phyloP scores from a whole-genome alignment of 805 yeast genomes.

The Ogataea neopini region DNA sequence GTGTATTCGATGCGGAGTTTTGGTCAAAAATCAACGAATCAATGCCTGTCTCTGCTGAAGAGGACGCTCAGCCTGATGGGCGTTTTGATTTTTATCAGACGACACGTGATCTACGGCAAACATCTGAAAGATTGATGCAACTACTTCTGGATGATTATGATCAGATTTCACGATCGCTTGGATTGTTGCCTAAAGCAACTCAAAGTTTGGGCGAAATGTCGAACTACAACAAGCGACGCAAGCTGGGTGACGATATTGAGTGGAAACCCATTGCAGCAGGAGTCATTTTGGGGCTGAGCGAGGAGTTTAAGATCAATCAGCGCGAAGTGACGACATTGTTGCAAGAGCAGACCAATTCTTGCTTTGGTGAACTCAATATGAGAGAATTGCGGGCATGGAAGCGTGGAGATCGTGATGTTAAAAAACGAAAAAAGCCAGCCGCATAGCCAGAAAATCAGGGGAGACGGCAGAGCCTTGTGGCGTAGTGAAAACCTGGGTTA shows the following conservation, averaged over 20 bases:
- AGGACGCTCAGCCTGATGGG: conserved; percentile 16
- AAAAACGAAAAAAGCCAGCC: conserved; percentile 11
- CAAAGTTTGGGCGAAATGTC: conserved; percentile 7
- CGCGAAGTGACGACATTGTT: conserved; percentile 21
- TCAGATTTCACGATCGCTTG: conserved; percentile 8
- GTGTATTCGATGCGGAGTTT: conserved; percentile 14
- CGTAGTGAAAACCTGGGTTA: too few species aligned
- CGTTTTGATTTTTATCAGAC: conserved; percentile 15
- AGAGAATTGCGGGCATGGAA: conserved; percentile 29
- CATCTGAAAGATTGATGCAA: conserved; percentile 14
- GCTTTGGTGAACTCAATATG: conserved; percentile 30
- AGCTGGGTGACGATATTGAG: conserved; percentile 28
- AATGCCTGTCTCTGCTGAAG: conserved; percentile 16
- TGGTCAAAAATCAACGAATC: conserved; percentile 17
- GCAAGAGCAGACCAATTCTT: conserved; percentile 16
- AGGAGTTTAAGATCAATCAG: conserved; percentile 23
- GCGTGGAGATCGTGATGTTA: conserved; percentile 20
- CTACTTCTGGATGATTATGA: conserved; percentile 19
- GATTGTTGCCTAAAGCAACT: conserved; percentile 1
- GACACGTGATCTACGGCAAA: conserved; percentile 10
- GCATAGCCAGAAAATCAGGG: neutral
- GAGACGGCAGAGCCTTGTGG: too few species aligned
- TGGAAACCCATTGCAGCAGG: conserved; percentile 29
- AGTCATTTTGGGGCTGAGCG: conserved; percentile 25
- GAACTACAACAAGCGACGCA: conserved; percentile 20